phyloP scores from a whole-genome alignment of 1,284 basidiomycete genomes.

The Malassezia equina region DNA sequence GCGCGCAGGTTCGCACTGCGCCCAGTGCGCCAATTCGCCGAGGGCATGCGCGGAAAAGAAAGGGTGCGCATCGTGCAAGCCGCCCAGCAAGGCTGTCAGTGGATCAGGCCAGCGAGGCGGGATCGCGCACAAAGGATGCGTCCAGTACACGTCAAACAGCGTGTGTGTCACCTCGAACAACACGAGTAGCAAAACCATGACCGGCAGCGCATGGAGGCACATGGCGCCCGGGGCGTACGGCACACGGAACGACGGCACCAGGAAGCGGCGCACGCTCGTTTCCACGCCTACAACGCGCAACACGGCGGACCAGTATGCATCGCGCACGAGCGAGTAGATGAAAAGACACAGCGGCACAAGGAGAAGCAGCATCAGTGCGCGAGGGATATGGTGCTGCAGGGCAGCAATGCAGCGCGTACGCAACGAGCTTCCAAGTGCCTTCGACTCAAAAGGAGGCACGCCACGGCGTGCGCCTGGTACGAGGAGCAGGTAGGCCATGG shows the following conservation, averaged over 20 bases:
- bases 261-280: conserved; percentile 18
- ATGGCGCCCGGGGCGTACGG: conserved; percentile 14
- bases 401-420: conserved; percentile 19
- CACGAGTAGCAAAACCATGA: conserved; percentile 16
- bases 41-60: conserved; percentile 32
- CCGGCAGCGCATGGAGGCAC: conserved; percentile 16
- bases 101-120: conserved; percentile 21
- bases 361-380: not conserved
- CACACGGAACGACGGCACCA: conserved; percentile 33
- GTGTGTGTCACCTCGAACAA: conserved; percentile 21
- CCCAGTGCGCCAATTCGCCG: conserved; percentile 23
- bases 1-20: conserved; percentile 15
- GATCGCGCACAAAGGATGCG: conserved; percentile 24
- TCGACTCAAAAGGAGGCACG: conserved; percentile 19
- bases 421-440: not conserved
- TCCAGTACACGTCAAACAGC: conserved; percentile 32
- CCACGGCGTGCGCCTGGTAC: conserved; percentile 15
- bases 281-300: conserved; percentile 25
- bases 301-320: conserved; percentile 23
- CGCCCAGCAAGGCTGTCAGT: conserved; percentile 24
- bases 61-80: conserved; percentile 21
- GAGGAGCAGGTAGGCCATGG: conserved; percentile 10
- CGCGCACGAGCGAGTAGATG: conserved; percentile 20
- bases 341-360: not conserved
- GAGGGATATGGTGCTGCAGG: conserved; percentile 17